Evolutionary conservation across 2,329 filamentous ascomycete species (phyloP).

Genomic region (Thermomyces lanuginosus): DNA sequence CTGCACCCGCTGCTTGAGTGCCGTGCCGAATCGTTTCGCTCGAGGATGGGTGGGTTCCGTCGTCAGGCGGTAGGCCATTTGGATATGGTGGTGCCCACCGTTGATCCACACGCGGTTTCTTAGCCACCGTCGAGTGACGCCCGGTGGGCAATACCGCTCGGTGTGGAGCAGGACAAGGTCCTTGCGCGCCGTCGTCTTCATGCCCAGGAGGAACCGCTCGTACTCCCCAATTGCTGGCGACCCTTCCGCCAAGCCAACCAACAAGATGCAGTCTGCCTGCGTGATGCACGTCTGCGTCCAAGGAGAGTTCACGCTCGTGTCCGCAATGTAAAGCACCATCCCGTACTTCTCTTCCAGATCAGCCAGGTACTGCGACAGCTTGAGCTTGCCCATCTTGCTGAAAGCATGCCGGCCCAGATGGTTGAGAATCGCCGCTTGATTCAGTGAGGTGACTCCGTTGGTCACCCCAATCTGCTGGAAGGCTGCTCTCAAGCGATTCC

Average conservation of each 20-base stretch:
- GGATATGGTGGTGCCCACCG: constrained; percentile 90
- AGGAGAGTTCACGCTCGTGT: constrained; percentile 90
- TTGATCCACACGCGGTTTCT: constrained; percentile 95
- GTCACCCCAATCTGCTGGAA: constrained; percentile 75
- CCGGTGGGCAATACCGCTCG: constrained; percentile 72
- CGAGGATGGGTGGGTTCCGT: constrained; percentile 60
- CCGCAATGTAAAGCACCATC: constrained; percentile 85
- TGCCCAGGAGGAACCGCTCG: constrained; percentile 85
- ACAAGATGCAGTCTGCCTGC: constrained; percentile 87
- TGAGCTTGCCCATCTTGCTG: constrained; percentile 91
- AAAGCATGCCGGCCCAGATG: constrained; percentile 93
- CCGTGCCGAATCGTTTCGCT: constrained; percentile 63
- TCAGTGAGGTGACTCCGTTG: constrained; percentile 80
- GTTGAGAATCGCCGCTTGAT: constrained; percentile 84
- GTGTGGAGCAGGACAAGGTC: constrained; percentile 78
- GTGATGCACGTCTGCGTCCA: constrained; percentile 98
- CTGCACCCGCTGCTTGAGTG: constrained; percentile 82
- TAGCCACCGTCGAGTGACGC: constrained; percentile 76
- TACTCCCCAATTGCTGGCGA: constrained; percentile 90
- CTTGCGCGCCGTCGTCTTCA: constrained; percentile 92
- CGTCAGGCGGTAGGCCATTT: constrained; percentile 74
- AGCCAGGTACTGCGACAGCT: constrained; percentile 85
- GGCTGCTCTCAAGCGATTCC: constrained; percentile 72
- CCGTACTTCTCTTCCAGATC: constrained; percentile 96
- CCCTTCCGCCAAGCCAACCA: constrained; percentile 79